Evolutionary conservation across 2,329 filamentous ascomycete species (phyloP).

Genomic region (Colletotrichum spinosum): DNA sequence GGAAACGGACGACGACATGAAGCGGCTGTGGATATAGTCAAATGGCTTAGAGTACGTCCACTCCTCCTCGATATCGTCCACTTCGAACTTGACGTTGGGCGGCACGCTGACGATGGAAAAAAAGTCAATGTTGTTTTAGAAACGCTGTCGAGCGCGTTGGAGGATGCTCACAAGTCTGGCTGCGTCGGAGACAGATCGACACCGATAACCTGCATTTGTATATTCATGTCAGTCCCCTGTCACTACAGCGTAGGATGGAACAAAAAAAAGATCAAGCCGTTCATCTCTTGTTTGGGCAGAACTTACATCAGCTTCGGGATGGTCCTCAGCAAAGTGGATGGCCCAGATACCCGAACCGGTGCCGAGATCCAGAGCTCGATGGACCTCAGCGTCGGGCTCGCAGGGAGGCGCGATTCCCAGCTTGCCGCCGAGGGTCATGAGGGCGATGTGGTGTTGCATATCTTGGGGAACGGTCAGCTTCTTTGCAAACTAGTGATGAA

Average conservation of each 20-base stretch:
- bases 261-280: neutral
- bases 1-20: conserved; percentile 36
- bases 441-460: conserved; percentile 50
- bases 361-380: conserved; percentile 36
- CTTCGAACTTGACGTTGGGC: conserved; percentile 56
- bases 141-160: too few relatives aligned
- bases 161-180: conserved; percentile 42
- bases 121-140: conserved; percentile 39
- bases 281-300: too few relatives aligned
- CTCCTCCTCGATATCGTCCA: conserved; percentile 49
- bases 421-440: conserved; percentile 47
- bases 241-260: neutral
- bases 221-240: neutral
- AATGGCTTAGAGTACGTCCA: conserved; percentile 48
- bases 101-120: conserved; percentile 45
- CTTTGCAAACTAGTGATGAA: neutral
- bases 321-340: conserved; percentile 40
- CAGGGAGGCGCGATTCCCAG: conserved; percentile 43
- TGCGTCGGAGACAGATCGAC: conserved; percentile 50
- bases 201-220: conserved; percentile 37
- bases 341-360: conserved; percentile 27
- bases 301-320: conserved; percentile 45
- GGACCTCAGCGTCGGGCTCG: conserved; percentile 31
- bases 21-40: conserved; percentile 45
- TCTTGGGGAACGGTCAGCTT: conserved; percentile 36